Conservation (phyloP, 139 green algal species). For the Picochlorum sp. region DNA sequence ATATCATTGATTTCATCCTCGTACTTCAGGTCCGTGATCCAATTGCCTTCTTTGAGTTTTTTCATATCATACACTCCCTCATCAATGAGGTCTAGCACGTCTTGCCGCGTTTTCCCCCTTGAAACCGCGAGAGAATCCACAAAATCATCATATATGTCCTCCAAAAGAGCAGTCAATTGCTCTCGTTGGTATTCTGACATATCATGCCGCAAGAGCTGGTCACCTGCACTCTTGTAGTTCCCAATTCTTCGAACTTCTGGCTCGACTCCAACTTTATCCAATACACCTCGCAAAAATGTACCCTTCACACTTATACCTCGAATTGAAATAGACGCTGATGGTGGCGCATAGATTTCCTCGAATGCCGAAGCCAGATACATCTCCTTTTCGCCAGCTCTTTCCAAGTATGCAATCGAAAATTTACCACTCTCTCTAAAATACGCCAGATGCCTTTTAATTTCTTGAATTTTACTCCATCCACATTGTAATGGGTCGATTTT, state of each 20-base stretch:
- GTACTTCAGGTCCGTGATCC: constrained; percentile 72
- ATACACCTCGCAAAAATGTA: constrained; percentile 74
- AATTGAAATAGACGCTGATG: constrained; percentile 65
- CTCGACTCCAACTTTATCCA: constrained; percentile 89
- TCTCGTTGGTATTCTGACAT: constrained; percentile 75
- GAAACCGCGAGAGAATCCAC: constrained; percentile 42
- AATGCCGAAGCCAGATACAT: constrained; percentile 81
- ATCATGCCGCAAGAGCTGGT: constrained; percentile 83
- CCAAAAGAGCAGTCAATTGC: constrained; percentile 77
- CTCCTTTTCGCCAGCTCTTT: constrained; percentile 78
- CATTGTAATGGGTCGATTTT: constrained; percentile 67
- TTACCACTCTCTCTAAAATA: constrained; percentile 73
- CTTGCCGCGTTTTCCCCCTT: constrained; percentile 52
- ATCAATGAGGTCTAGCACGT: constrained; percentile 68
- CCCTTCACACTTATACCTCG: constrained; percentile 69
- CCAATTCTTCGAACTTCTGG: constrained; percentile 86
- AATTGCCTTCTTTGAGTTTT: constrained; percentile 45
- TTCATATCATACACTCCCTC: constrained; percentile 64
- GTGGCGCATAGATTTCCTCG: constrained; percentile 78
- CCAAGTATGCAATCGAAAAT: constrained; percentile 77
- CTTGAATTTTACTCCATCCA: constrained; percentile 60
- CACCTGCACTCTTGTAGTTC: constrained; percentile 61
- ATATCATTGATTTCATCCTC: constrained; percentile 76
- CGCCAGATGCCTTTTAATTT: constrained; percentile 68
- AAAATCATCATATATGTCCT: constrained; percentile 77